Evolutionary conservation across 441 rosid genomes (phyloP).

Genomic region (Adansonia gregorii): DNA sequence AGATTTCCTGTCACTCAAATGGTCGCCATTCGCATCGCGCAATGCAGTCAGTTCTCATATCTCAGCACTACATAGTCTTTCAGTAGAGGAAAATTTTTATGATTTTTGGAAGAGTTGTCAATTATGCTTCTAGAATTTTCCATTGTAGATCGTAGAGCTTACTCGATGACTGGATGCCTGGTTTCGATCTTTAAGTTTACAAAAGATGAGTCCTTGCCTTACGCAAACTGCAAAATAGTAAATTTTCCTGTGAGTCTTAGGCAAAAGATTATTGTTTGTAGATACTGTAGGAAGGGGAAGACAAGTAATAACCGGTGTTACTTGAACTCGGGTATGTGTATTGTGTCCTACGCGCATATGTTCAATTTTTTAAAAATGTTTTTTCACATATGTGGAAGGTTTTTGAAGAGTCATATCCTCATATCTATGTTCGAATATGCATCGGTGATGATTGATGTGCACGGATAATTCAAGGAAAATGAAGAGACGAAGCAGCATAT

Average conservation of each 20-base stretch:
- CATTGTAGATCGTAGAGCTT: background rate
- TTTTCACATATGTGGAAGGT: no score
- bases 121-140: background rate
- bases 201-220: background rate
- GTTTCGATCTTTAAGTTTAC: background rate
- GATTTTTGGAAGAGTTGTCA: constrained; percentile 7
- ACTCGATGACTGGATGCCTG: background rate
- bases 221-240: background rate
- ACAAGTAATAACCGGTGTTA: background rate
- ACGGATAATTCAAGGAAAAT: no score
- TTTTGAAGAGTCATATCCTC: no score
- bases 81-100: background rate
- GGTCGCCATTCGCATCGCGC: constrained; percentile 65
- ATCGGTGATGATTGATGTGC: no score
- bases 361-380: no score
- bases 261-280: background rate
- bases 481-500: no score
- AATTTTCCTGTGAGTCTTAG: background rate
- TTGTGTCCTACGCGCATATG: no score
- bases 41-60: constrained; percentile 61
- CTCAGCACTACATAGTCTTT: background rate
- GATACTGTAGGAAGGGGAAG: background rate
- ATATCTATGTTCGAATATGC: no score
- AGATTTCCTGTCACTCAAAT: constrained; percentile 53
- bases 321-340: no score